phyloP scores from a whole-genome alignment of 148 eudicot species.

The Limonium bicolor region DNA sequence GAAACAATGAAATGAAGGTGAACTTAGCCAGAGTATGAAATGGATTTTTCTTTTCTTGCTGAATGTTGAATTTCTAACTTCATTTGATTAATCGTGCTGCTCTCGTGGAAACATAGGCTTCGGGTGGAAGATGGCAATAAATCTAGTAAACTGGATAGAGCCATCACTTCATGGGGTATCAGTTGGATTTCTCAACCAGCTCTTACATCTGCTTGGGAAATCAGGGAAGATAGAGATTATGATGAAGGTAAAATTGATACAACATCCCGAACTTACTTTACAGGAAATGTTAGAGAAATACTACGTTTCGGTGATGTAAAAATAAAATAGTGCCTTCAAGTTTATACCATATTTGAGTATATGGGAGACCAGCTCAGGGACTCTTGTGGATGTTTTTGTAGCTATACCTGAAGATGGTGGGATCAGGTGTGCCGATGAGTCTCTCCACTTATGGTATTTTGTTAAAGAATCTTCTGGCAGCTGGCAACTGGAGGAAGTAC shows the following conservation, averaged over 20 bases:
- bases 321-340: no score
- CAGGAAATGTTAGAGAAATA: no score
- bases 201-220: constrained; percentile 71
- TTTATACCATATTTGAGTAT: no score
- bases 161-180: constrained; percentile 47
- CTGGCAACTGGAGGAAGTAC: constrained; percentile 93
- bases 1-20: no score
- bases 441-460: constrained; percentile 56
- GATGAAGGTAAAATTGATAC: constrained; percentile 60
- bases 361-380: no score
- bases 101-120: constrained; percentile 24
- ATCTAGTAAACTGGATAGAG: constrained; percentile 54
- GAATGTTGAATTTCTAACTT: no score
- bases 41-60: no score
- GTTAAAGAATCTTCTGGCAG: constrained; percentile 65
- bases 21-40: no score
- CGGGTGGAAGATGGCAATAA: constrained; percentile 60
- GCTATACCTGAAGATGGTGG: constrained; percentile 75
- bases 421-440: constrained; percentile 52
- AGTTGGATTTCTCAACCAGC: constrained; percentile 64
- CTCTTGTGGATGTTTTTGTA: constrained; percentile 16
- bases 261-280: no score
- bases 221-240: constrained; percentile 67
- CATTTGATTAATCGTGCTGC: no score
- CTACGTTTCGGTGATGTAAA: no score